Base-by-base conservation (phyloP, 345 rosid species). In the Populus deltoides region DNA sequence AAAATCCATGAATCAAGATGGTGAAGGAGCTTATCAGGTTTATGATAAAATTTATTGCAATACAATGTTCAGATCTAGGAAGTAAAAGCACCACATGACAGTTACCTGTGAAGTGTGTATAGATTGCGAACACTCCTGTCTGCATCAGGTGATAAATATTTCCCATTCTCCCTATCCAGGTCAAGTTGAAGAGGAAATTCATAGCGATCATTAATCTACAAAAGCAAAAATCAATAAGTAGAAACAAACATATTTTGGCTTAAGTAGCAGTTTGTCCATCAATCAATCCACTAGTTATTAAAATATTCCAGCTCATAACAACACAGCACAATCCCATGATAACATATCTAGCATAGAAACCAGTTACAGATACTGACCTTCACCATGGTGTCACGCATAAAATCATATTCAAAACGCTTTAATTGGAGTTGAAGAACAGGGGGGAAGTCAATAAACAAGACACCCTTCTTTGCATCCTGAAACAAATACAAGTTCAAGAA, bases 391-490 rank as follows among this genome's bases (percentile, higher is more conserved):
- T 95, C 96, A 78, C 96, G 89, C 94, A 88, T 90, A 85, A 91
- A 93, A 83, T 95, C 98, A 82, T 95, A 95, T 77, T 93, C 99
- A 87, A 95, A 95, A 69, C 99, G 88, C 76, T 95, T 95, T 72
- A 95, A 83, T 82, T 95, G 99, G 76, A 93, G 98, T 81, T 95
- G 99, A 89, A 95, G 99, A 65, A 94, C 99, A 1, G 99, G 98
- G 47, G 98, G 99, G 38, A 94, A 93, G 83, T 94, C 98, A 65
- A 90, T 92, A 83, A 95, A 95, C 74, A 91, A 79, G 45, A 95
- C 98, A 36, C 98, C 97, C 82, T 93, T 95, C 88, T 83, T 93
- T 62, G 99, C 99, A 84, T 95, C 99, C 99, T 94, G 89, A 71
- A 89, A 75, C 57, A 65, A n/a, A 81, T 15, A 80, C 62, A 77